Evolutionary conservation across 495 filamentous ascomycete genomes (phyloP), one percentile per base, ranked within the genome.

Genomic region (Hypoxylon rickii): DNA sequence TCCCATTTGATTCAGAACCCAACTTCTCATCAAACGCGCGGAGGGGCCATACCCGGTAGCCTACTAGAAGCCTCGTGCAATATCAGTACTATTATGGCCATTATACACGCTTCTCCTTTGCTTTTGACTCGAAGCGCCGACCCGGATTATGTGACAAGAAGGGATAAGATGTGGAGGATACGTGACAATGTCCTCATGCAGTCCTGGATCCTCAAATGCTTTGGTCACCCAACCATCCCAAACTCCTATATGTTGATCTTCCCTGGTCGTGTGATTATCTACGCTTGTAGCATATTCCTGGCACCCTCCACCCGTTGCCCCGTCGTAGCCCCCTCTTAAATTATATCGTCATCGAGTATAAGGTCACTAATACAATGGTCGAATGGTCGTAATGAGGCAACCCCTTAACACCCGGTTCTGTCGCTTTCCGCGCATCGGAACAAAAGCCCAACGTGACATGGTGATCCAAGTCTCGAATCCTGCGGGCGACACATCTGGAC

Each of bases 331-430:
- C 47, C 51, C 34, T 41, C 50, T 29, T 24, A 58, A 57, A 58
- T 29, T 29, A 29, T 51, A 26, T 65, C 63, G 59, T 64, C 48
- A 44, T 55, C 55, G 45, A 57, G 58, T 51, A 56, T 45, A 53
- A 65, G 15, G 44, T 42, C 58, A 61, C 40, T 69, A 69, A 66
- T 69, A 69, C 63, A 66, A 66, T 66, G 45, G 41, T 62, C 37
- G 45, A 46, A 51, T 49, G 22, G 42, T 52, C 41, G 37, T 31
- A 39, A 34, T 17, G 24, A 22, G 41, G 24, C 29, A 19, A 39
- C 24, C 16, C 40, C 37, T 11, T 38, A 46, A 34, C 46, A 38
- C 15, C 45, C 31, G 16, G 19, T 45, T 24, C 29, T 36, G 18
- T 44, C 45, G 36, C 45, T 56, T 46, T 16, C 53, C 54, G 15